Evolutionary conservation across 108 stramenopile genomes (phyloP).

Genomic region (Conticribra weissflogii): DNA sequence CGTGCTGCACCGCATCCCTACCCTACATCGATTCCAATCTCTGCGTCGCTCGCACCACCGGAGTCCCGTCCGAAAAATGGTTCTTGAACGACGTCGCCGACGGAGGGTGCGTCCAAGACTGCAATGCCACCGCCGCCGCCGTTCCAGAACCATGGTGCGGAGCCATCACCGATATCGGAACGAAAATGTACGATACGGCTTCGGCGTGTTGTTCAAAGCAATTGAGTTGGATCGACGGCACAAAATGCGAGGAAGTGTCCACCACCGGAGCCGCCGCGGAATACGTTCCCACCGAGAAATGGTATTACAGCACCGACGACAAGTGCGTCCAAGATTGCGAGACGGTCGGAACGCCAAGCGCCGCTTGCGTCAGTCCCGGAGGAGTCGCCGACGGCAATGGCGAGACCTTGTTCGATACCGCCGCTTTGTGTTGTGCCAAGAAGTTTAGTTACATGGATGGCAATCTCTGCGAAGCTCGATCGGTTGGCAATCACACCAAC

Average conservation of each 20-base stretch:
- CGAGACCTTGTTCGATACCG: not conserved
- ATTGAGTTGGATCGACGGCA: not conserved
- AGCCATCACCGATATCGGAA: not conserved
- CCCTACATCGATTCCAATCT: not conserved
- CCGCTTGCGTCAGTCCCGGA: not conserved
- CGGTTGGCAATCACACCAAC: too few relatives aligned
- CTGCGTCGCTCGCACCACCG: not conserved
- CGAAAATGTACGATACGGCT: not conserved
- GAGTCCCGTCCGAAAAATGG: not conserved
- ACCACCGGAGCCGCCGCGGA: not conserved
- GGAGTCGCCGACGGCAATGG: not conserved
- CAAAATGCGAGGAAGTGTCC: not conserved
- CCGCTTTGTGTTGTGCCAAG: not conserved
- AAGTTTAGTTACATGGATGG: not conserved
- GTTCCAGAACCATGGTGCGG: not conserved
- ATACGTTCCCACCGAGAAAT: not conserved
- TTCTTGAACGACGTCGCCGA: not conserved
- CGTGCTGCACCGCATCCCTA: not conserved
- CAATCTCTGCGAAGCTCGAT: not conserved
- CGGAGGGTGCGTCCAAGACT: not conserved
- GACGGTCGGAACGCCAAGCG: too few relatives aligned
- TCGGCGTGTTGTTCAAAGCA: not conserved
- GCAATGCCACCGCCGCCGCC: too few relatives aligned
- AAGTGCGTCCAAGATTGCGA: not conserved
- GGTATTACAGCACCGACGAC: too few relatives aligned